A percentile compares a stretch with the other conserved stretches of the same genome.
Conservation (phyloP, 208 protist species). For the Angomonas deanei region DNA sequence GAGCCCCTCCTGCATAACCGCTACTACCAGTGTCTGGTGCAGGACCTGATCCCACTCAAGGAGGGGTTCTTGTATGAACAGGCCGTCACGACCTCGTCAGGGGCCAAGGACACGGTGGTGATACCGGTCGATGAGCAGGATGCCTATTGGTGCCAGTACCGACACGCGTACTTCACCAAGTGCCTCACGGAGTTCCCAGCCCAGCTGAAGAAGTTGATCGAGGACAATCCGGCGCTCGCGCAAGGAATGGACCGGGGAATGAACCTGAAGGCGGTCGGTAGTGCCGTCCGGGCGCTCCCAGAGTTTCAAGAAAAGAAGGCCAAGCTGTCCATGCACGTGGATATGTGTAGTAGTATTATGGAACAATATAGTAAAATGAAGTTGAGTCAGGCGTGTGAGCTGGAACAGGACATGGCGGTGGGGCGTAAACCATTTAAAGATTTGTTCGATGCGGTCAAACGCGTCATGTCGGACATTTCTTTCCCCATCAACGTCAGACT, state of each 20-base stretch:
- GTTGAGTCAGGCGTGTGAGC: slow-evolving; percentile 48
- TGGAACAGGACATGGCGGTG: slow-evolving; percentile 65
- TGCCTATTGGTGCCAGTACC: slow-evolving; percentile 67
- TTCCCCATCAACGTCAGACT: slow-evolving; percentile 41
- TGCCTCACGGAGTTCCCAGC: slow-evolving; percentile 52
- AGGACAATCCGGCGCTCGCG: slow-evolving; percentile 47
- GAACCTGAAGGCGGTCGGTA: slow-evolving; percentile 40
- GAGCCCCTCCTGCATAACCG: slow-evolving; percentile 79
- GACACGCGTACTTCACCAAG: slow-evolving; percentile 53
- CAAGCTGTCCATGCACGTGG: slow-evolving; percentile 74
- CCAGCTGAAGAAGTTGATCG: slow-evolving; percentile 52
- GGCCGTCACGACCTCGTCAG: slow-evolving; percentile 35
- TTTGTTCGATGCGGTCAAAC: slow-evolving; percentile 33
- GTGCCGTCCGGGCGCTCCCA: slow-evolving; percentile 48
- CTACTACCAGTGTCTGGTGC: slow-evolving; percentile 77
- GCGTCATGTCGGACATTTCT: slow-evolving; percentile 30
- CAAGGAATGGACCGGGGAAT: slow-evolving; percentile 20
- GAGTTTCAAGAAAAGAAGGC: slow-evolving; percentile 73
- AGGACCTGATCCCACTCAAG: slow-evolving; percentile 67
- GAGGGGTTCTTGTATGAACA: slow-evolving; percentile 52
- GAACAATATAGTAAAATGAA: slow-evolving; percentile 45
- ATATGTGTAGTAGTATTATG: slow-evolving; percentile 77
- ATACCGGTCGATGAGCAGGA: slow-evolving; percentile 64
- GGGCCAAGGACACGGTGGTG: slow-evolving; percentile 27
- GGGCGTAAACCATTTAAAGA: slow-evolving; percentile 45